phyloP scores from a whole-genome alignment of 768 basidiomycete genomes.

The Chlorophyllum brunneum region DNA sequence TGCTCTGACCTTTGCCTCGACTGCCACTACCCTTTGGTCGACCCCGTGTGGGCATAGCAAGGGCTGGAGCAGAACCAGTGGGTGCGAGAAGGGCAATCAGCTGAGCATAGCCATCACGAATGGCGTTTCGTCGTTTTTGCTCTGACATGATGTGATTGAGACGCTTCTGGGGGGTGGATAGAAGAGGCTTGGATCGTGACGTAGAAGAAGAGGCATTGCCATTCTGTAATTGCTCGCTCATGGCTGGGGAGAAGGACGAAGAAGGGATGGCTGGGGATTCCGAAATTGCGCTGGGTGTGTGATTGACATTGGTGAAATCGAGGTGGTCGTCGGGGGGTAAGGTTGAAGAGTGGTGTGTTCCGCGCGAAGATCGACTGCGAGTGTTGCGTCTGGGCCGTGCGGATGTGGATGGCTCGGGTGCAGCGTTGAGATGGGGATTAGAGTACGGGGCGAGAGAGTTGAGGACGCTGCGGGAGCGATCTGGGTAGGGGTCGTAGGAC shows the following conservation, averaged over 20 bases:
- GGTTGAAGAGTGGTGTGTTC: slow-evolving; percentile 20
- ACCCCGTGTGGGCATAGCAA: slow-evolving; percentile 74
- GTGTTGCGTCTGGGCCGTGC: slow-evolving; percentile 27
- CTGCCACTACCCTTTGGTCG: slow-evolving; percentile 77
- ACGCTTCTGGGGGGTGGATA: slow-evolving; percentile 83
- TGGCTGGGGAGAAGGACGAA: slow-evolving; percentile 16
- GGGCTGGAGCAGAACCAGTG: slow-evolving; percentile 61
- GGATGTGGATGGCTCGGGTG: slow-evolving; percentile 39
- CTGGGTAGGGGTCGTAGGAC: slow-evolving; percentile 15
- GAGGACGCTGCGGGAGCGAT: slow-evolving; percentile 24
- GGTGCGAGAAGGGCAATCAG: slow-evolving; percentile 78
- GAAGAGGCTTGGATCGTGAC: slow-evolving; percentile 54
- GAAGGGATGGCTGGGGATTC: slow-evolving; percentile 25
- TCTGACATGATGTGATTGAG: slow-evolving; percentile 94
- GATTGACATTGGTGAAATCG: slow-evolving; percentile 18
- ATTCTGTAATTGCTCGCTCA: background rate
- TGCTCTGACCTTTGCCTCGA: slow-evolving; percentile 61
- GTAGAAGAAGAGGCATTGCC: slow-evolving; percentile 13
- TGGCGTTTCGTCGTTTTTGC: slow-evolving; percentile 89
- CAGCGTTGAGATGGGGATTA: slow-evolving; percentile 43
- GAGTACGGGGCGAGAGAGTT: slow-evolving; percentile 36
- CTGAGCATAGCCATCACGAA: slow-evolving; percentile 86
- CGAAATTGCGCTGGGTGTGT: slow-evolving; percentile 24
- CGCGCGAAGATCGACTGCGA: slow-evolving; percentile 24
- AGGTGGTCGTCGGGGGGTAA: slow-evolving; percentile 21